phyloP scores from a whole-genome alignment of 192 early-diverging fungal genomes.

The Globomyces pollinis-pini region DNA sequence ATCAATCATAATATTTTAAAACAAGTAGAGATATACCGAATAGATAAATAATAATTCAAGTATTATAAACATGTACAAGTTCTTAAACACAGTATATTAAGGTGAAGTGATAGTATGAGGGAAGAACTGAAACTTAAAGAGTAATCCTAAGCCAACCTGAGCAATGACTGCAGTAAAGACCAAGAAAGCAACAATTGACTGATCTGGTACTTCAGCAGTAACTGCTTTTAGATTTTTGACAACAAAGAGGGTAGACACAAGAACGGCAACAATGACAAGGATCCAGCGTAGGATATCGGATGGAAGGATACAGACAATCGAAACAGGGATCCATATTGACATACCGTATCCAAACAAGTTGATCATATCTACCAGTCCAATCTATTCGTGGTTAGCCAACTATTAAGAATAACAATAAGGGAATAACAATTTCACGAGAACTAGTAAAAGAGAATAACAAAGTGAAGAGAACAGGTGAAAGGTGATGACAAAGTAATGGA shows the following conservation, averaged over 20 bases:
- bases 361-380: constrained; percentile 75
- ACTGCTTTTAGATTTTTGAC: constrained; percentile 9
- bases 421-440: too few species aligned
- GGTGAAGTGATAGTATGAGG: constrained; percentile 13
- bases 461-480: too few species aligned
- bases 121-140: constrained; percentile 85
- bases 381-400: too few species aligned
- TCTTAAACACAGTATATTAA: too few species aligned
- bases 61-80: too few species aligned
- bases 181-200: constrained; percentile 24
- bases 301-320: constrained; percentile 77
- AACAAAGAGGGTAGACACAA: constrained; percentile 15
- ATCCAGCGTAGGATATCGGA: constrained; percentile 74
- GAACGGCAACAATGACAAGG: constrained; percentile 69
- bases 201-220: constrained; percentile 16
- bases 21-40: too few species aligned
- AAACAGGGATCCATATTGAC: constrained; percentile 88
- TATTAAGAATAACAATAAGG: too few species aligned
- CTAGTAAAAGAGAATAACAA: too few species aligned
- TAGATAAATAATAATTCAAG: too few species aligned
- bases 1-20: too few species aligned
- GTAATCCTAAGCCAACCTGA: constrained; percentile 35
- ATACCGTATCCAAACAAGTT: constrained; percentile 87
- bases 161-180: constrained; percentile 19
- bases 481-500: too few species aligned